Evolutionary conservation across 2,329 filamentous ascomycete species (phyloP), one percentile per base, ranked within the genome.

Genomic region (Paraconiothyrium sp.): DNA sequence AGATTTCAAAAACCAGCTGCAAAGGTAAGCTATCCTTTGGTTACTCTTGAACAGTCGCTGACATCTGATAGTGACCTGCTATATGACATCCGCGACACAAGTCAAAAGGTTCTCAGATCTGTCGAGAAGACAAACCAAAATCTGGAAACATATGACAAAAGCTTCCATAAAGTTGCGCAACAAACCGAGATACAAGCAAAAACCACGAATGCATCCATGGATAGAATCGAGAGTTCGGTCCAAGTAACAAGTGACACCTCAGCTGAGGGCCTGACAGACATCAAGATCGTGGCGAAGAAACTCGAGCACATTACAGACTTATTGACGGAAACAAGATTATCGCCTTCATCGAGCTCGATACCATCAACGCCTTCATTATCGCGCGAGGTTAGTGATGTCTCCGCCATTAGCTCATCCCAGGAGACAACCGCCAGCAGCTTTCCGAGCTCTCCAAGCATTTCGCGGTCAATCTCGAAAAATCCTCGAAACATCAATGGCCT

Each of bases 61-160:
- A 50, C 30, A 35, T 7, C 16, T 20, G n/a, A 16, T 35, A 50
- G 47, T 16, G 47, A 50, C 30, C 16, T 50, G 16, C 6, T 50
- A 16, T 50, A 50, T 22, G 47, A 50, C 30, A 50, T 50, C 10
- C 30, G 47, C 47, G 47, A 35, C n/a, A 50, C 47, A n/a, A 50
- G 20, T 35, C 30, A 35, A 34, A 27, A 50, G 30, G n/a, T 50
- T 34, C 47, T 50, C 30, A 35, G 30, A 50, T 35, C 47, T 35
- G 47, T 50, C 9, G n/a, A 50, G 30, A 35, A 50, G 47, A 50
- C 47, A 22, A 50, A 50, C 47, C 34, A n/a, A 50, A 20, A 50
- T 35, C 30, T 50, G 30, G 47, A 50, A 50, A 50, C 47, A 35
- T 20, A 35, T 10, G 47, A 50, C 30, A 35, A 16, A 35, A 50